Conservation (phyloP, 2,329 filamentous ascomycete species). For the Talaromyces marneffei region DNA sequence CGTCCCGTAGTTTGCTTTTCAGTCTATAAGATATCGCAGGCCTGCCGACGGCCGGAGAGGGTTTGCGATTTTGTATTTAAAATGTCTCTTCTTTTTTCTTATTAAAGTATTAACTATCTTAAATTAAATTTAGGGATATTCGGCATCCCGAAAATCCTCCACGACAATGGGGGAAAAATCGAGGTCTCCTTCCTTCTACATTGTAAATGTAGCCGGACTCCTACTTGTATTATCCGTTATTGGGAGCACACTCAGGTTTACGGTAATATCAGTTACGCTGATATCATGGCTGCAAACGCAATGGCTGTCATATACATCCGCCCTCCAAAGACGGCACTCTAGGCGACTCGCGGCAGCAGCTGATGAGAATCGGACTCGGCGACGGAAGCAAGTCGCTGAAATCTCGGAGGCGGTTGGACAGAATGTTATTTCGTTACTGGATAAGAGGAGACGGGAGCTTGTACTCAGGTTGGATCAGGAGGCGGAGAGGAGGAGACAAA, state of each 20-base stretch:
- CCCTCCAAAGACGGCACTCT: slow-evolving; percentile 2
- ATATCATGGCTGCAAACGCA: slow-evolving; percentile 11
- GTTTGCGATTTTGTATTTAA: background rate
- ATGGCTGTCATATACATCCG: slow-evolving; percentile 4
- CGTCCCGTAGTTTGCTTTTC: background rate
- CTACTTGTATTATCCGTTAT: slow-evolving; percentile 4
- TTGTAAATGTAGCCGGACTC: slow-evolving; percentile 1
- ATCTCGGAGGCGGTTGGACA: slow-evolving; percentile 2
- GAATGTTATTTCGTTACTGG: slow-evolving; percentile 3
- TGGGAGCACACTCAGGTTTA: slow-evolving; percentile 6
- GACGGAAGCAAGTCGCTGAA: slow-evolving; percentile 3
- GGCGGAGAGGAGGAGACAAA: background rate
- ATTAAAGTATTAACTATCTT: background rate
- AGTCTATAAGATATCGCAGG: background rate
- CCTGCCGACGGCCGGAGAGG: background rate
- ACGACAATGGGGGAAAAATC: slow-evolving; percentile 6
- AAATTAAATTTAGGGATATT: background rate
- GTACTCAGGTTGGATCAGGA: background rate
- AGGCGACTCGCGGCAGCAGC: slow-evolving; percentile 6
- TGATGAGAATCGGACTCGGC: background rate
- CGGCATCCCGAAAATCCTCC: background rate
- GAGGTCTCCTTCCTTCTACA: background rate
- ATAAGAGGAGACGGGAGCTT: background rate
- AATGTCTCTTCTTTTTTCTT: no score
- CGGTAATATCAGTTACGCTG: slow-evolving; percentile 2